These are phyloP conservation scores for Stenogyne calaminthoides DNA, from an alignment of 305 asterid genomes.

Conservation along the genomic window DNA sequence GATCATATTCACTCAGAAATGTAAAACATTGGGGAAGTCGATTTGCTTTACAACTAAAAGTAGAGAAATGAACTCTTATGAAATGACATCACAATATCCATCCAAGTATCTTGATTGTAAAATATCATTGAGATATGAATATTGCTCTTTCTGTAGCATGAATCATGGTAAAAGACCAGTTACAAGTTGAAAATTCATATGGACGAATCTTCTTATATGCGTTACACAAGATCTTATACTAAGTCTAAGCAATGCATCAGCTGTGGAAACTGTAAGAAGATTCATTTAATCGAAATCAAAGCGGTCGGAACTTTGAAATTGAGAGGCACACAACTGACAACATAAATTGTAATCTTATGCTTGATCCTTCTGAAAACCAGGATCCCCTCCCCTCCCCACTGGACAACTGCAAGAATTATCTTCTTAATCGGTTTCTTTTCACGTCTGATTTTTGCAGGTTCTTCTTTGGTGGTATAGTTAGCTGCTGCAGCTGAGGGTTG, in stretches of 20 bases:
- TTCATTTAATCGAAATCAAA: slow-evolving; percentile 54
- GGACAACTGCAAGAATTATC: slow-evolving; percentile 53
- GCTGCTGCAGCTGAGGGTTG: slow-evolving; percentile 27
- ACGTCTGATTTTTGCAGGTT: slow-evolving; percentile 30
- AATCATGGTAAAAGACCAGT: neutral
- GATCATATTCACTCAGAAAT: too few species aligned
- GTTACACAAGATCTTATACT: slow-evolving; percentile 14
- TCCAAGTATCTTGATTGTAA: too few species aligned
- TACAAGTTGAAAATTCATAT: neutral
- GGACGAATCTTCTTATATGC: slow-evolving; percentile 3
- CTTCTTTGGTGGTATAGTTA: slow-evolving; percentile 31
- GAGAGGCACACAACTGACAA: slow-evolving; percentile 71
- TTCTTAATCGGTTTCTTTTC: slow-evolving; percentile 52
- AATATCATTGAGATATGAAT: too few species aligned
- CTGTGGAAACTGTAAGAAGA: slow-evolving; percentile 21
- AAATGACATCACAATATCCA: too few species aligned
- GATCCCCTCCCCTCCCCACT: slow-evolving; percentile 71
- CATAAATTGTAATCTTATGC: slow-evolving; percentile 63
- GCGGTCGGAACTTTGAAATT: slow-evolving; percentile 53
- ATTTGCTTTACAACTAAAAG: too few species aligned
- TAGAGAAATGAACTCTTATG: too few species aligned
- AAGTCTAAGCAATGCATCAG: neutral
- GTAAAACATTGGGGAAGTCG: too few species aligned
- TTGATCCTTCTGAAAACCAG: slow-evolving; percentile 68
- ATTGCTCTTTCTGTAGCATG: neutral